Evolutionary conservation across 2,329 filamentous ascomycete species (phyloP), one percentile per base, ranked within the genome.

Genomic region (Hymenoscyphus occultus): DNA sequence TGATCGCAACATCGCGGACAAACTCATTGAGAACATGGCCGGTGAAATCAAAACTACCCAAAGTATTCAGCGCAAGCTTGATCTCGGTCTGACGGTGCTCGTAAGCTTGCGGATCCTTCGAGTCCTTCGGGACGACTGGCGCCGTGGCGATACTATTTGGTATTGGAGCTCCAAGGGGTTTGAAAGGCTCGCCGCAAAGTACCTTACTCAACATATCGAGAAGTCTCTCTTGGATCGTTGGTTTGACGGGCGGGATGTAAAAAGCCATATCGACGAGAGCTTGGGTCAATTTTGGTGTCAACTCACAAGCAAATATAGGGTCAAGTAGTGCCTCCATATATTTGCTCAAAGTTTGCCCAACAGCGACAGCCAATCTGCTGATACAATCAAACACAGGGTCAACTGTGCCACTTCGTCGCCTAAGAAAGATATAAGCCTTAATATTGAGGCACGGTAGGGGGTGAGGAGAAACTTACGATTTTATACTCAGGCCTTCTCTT

Each of bases 231-330:
- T 99, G 95, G 51, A 99, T 98, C 6, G 88, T 93, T 1, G 90
- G 85, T 75, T 96, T 95, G 64, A 97, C 92, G 0, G 96, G 93
- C 0, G 94, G 95, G 58, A 99, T 97, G 75, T 99, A 98, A 75
- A 98, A 96, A 35, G 95, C 95, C 91, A 99, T 97, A 74, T 99
- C 96, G 28, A 98, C 93, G 62, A 99, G 82, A 2, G 96, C 96
- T 76, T 98, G 93, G 0, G 94, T 97, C 31, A 99, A 84, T 70
- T 96, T 95, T 64, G 94, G 91, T 45, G 93, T 97, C 61, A 99
- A 83, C 59, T 96, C 95, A 75, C 95, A 99, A 16, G 92, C 93
- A 77, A 99, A 99, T 65, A 99, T 97, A 12, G 96, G 93, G 71
- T 97, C 94, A 10, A 99, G 84, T 35, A 99, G 81, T 13, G 93